Base-by-base conservation (phyloP, 176 grass and related monocot species). In the Triticum urartu region DNA sequence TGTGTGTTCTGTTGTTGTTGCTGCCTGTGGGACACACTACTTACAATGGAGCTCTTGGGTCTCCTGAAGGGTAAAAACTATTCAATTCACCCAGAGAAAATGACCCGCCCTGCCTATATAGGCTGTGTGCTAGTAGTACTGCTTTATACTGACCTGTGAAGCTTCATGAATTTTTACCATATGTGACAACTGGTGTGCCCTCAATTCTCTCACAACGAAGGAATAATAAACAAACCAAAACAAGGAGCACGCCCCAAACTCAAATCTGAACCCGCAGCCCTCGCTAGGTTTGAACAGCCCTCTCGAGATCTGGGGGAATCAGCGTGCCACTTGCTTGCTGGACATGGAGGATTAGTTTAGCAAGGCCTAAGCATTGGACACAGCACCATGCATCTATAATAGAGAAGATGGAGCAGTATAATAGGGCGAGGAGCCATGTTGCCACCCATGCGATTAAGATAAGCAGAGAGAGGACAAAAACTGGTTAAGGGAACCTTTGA, bases 401-500 rank as follows among this genome's bases (percentile, higher is more conserved):
- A 81, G 42, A 17, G n/a, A 68, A 40, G 75, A 45, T 11, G 10
- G 61, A 22, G 15, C 67, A 75, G 74, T 87, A 91, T 63, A 81
- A 61, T 87, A 91, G 63, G 81, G 32, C 75, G 17, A 70, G 24
- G 47, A 39, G 85, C 60, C 89, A 87, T 91, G 89, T 87, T 91
- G 88, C 85, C 61, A 91, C 85, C 61, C 45, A 84, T 65, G 81
- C 64, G 85, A 87, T 84, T 91, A 91, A 43, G 68, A 82, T 48
- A 48, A 64, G 13, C 71, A 59, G 54, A 59, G 54, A 59, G 79
- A 86, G 86, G 90, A 86, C 93, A 90, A 92, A 92, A 92, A 92
- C 74, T 92, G 88, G 86, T 88, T 87, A 85, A 81, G 86, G 90
- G 93, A 88, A 95, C 90, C 85, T 95, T 95, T 92, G 93, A 92